Evolutionary conservation across 2,329 filamentous ascomycete species (phyloP), one percentile per base, ranked within the genome.

Genomic region (Blastomyces percursus): DNA sequence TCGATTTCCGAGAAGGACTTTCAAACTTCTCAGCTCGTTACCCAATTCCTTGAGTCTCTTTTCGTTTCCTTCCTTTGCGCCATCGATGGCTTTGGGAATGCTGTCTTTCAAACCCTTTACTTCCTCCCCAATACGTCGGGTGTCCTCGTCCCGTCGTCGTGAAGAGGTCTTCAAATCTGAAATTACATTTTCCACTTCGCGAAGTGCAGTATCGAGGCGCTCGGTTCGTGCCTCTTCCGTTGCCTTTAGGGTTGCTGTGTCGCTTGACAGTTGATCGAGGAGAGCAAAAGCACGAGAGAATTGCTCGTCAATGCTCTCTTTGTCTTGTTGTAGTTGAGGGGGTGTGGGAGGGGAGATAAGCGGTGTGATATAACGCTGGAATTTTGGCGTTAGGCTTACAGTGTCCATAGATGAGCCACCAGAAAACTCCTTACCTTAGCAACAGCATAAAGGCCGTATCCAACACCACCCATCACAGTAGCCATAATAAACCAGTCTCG

Each of bases 401-500:
- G 12, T 27, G 24, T 30, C 3, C 48, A 51, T 30, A 14, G 24
- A 51, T 30, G 24, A 51, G 30, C 4, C 14, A 51, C 5, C 12
- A 30, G 14, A 8, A 16, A 30, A 27, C 0, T 16, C 62, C 73
- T 46, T 79, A 91, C 89, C 84, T 95, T 95, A 64, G 91, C 90
- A 19, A 96, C 83, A 67, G 87, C 84, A 73, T 94, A 99, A 27
- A 96, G 77, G 0, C 92, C 93, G 71, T 96, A 97, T 48, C 91
- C 84, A 24, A 96, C 87, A 58, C 92, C 91, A 63, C 91, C 88
- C 66, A 95, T 88, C 14, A 97, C 90, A 0, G 94, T 99, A 8
- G 94, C 94, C 91, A 97, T 96, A 76, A 99, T 97, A 77, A 99
- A 99, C 89, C 91, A 97, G 73, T 99, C 94, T 65, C 95, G 84